Percentiles rank a stretch among this genome's conserved stretches.
phyloP scores from a whole-genome alignment of 805 yeast species.

The Candida fluviatilis region DNA sequence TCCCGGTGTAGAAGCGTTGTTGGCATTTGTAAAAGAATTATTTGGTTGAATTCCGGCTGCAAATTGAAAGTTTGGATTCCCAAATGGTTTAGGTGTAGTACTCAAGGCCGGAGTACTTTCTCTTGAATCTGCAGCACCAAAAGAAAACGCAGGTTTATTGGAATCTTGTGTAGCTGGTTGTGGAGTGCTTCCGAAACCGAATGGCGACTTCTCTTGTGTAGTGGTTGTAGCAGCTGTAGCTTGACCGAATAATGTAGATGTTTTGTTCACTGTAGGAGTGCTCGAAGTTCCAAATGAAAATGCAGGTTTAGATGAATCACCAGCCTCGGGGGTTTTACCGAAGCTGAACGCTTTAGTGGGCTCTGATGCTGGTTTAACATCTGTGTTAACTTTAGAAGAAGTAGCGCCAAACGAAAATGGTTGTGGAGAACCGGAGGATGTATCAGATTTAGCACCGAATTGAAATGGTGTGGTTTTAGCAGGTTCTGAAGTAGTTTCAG shows the following conservation, averaged over 20 bases:
- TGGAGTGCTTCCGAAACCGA: constrained; percentile 3
- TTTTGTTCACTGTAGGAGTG: not conserved
- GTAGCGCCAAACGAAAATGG: not conserved
- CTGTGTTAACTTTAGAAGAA: constrained; percentile 1
- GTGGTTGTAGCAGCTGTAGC: not conserved
- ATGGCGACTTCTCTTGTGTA: not conserved
- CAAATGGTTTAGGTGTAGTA: not conserved
- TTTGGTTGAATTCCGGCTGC: constrained; percentile 8
- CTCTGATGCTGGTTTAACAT: not conserved
- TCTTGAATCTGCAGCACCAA: constrained; percentile 5
- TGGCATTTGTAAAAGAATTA: constrained; percentile 1
- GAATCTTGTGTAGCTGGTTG: not conserved
- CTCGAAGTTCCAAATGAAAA: constrained; percentile 14
- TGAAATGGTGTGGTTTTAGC: not conserved
- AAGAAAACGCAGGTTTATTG: constrained; percentile 7
- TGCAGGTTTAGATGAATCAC: constrained; percentile 6
- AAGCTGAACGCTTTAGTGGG: constrained; percentile 11
- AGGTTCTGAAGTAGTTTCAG: not conserved
- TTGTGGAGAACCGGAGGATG: not conserved
- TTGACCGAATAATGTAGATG: not conserved
- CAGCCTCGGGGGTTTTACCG: constrained; percentile 10
- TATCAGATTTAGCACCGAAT: not conserved
- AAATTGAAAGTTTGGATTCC: constrained; percentile 9
- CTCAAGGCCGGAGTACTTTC: constrained; percentile 3
- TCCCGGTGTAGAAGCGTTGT: no score